Evolutionary conservation across 1,284 basidiomycete genomes (phyloP).

Genomic region (Cystobasidium slooffiae): DNA sequence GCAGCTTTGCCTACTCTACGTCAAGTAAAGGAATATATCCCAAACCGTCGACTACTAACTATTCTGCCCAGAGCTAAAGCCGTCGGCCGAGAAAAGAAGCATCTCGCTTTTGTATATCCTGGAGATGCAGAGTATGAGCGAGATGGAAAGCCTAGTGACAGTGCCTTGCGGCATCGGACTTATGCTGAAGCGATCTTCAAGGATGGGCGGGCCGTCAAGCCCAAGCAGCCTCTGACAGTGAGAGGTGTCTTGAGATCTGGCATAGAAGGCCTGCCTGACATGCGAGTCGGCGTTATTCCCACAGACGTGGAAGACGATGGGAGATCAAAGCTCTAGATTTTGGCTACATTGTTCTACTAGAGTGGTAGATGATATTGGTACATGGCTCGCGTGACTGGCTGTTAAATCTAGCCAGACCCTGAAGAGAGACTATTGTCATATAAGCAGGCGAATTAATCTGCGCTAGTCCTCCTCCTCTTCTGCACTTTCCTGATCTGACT

Average conservation of each 20-base stretch:
- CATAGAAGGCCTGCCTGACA: slow-evolving; percentile 8
- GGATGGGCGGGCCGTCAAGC: slow-evolving; percentile 21
- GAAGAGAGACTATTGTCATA: too few species aligned
- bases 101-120: slow-evolving; percentile 31
- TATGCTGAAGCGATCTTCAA: slow-evolving; percentile 28
- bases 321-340: slow-evolving; percentile 9
- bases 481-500: slow-evolving; percentile 49
- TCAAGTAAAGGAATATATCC: background rate
- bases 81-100: slow-evolving; percentile 12
- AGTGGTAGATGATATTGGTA: background rate
- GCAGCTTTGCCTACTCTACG: slow-evolving; percentile 15
- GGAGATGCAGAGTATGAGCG: slow-evolving; percentile 34
- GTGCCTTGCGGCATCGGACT: slow-evolving; percentile 5
- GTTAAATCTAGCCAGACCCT: background rate
- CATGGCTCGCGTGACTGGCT: too few species aligned
- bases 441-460: background rate
- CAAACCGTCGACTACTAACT: background rate
- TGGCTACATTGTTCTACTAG: background rate
- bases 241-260: slow-evolving; percentile 9
- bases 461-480: background rate
- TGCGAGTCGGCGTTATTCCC: slow-evolving; percentile 11
- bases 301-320: background rate
- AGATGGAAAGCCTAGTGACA: background rate
- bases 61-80: slow-evolving; percentile 23
- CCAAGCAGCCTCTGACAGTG: slow-evolving; percentile 26